Conservation (phyloP, 257 asterid species). For the Ilex asprella region DNA sequence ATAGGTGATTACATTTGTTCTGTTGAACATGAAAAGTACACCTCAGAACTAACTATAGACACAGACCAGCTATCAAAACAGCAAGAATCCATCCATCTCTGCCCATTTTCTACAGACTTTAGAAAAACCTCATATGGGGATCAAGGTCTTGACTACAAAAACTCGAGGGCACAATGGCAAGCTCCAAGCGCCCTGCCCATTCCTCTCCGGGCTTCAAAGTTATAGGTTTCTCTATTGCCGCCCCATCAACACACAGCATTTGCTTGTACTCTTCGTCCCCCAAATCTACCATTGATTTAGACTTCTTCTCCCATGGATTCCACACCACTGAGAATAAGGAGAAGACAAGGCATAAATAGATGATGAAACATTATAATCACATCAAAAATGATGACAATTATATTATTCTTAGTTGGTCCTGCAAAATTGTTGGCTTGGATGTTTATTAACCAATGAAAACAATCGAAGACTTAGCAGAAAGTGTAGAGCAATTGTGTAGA, state of each 20-base stretch:
- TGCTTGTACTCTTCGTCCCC: slow-evolving; percentile 80
- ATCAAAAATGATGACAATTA: too few species aligned
- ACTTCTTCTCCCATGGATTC: slow-evolving; percentile 89
- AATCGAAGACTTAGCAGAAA: too few species aligned
- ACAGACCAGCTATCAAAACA: background rate
- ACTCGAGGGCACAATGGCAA: background rate
- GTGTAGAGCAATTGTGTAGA: too few species aligned
- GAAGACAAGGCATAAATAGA: too few species aligned
- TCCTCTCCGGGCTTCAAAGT: background rate
- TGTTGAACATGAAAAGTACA: background rate
- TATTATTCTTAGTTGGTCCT: too few species aligned
- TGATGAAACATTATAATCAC: too few species aligned
- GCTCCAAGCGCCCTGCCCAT: background rate
- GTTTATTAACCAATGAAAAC: too few species aligned
- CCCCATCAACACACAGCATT: slow-evolving; percentile 37
- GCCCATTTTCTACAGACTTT: background rate
- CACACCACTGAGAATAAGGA: slow-evolving; percentile 48
- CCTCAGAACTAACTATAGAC: background rate
- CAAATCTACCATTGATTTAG: slow-evolving; percentile 48
- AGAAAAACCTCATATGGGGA: background rate
- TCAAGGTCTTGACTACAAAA: background rate
- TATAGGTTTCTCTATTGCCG: too few species aligned
- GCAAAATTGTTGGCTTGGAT: too few species aligned
- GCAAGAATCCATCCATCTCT: too few species aligned
- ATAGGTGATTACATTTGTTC: too few species aligned